Percentiles rank a stretch among this genome's conserved stretches.
These are phyloP conservation scores for Epichloe sibirici DNA, from an alignment of 2,329 filamentous ascomycete genomes.

Conservation along the genomic window DNA sequence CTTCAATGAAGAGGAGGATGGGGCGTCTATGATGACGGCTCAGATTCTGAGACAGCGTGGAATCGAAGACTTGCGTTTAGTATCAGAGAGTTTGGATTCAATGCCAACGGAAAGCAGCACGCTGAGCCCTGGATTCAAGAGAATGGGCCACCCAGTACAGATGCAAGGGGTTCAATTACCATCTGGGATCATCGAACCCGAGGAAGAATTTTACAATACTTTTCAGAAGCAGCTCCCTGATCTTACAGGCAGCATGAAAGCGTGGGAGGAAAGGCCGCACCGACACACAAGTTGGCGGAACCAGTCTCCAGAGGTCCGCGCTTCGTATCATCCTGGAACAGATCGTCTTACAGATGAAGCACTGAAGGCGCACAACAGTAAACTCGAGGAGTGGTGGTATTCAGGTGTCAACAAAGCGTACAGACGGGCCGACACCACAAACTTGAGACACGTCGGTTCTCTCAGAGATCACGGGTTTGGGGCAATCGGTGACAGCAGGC, in stretches of 20 bases:
- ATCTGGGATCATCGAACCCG: background rate
- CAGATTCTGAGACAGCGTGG: constrained; percentile 13
- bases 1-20: constrained; percentile 13
- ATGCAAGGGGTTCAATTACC: background rate
- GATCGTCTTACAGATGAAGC: constrained; percentile 13
- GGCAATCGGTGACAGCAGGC: constrained; percentile 3
- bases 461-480: background rate
- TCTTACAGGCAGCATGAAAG: background rate
- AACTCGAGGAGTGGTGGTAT: constrained; percentile 7
- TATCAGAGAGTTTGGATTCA: background rate
- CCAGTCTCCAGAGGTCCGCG: background rate
- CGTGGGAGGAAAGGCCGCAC: background rate
- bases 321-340: constrained; percentile 10
- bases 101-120: background rate
- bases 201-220: background rate
- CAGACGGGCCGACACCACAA: background rate
- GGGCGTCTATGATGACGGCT: constrained; percentile 12
- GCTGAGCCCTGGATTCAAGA: background rate
- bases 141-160: background rate
- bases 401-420: constrained; percentile 2
- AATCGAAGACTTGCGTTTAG: constrained; percentile 9
- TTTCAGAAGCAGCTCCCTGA: background rate
- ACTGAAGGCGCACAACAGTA: constrained; percentile 5
- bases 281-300: constrained; percentile 1
- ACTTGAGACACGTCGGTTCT: background rate